Evolutionary conservation across 2,329 filamentous ascomycete genomes (phyloP).

Genomic region (Aureobasidium vineae): DNA sequence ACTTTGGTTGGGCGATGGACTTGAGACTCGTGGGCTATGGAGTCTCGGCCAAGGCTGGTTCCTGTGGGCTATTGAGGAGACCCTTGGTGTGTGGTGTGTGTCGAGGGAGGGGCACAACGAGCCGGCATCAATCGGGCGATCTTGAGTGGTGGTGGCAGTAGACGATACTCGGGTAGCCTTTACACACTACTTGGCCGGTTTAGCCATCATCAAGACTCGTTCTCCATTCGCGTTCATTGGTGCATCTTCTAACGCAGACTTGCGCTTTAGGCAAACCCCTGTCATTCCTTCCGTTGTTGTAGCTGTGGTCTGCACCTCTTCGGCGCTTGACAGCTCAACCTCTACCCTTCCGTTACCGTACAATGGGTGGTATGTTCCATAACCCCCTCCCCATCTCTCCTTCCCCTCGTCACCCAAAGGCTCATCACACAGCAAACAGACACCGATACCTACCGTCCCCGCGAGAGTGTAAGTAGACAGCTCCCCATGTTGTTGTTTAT

Average conservation of each 20-base stretch:
- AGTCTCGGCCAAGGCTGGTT: constrained; percentile 19
- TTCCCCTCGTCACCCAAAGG: constrained; percentile 22
- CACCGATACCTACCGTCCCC: constrained; percentile 36
- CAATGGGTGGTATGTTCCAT: constrained; percentile 27
- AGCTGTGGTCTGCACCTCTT: constrained; percentile 24
- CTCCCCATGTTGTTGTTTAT: constrained; percentile 7
- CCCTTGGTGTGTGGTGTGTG: constrained; percentile 15
- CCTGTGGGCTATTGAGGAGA: constrained; percentile 11
- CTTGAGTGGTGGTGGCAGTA: constrained; percentile 2
- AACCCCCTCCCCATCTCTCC: constrained; percentile 26
- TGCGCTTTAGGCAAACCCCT: constrained; percentile 28
- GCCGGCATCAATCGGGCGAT: constrained; percentile 24
- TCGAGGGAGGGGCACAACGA: constrained; percentile 21
- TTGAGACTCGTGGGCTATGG: constrained; percentile 16
- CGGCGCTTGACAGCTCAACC: constrained; percentile 26
- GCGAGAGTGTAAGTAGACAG: constrained; percentile 33
- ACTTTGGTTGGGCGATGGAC: constrained; percentile 15
- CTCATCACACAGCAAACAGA: constrained; percentile 30
- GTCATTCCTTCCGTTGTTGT: constrained; percentile 28
- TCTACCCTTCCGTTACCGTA: constrained; percentile 25
- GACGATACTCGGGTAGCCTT: constrained; percentile 25
- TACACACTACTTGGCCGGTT: constrained; percentile 26
- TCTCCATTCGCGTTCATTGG: constrained; percentile 22
- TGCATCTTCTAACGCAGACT: constrained; percentile 25
- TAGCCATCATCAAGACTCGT: constrained; percentile 25